Conservation (phyloP, 208 protist species). For the Strigomonas galati region DNA sequence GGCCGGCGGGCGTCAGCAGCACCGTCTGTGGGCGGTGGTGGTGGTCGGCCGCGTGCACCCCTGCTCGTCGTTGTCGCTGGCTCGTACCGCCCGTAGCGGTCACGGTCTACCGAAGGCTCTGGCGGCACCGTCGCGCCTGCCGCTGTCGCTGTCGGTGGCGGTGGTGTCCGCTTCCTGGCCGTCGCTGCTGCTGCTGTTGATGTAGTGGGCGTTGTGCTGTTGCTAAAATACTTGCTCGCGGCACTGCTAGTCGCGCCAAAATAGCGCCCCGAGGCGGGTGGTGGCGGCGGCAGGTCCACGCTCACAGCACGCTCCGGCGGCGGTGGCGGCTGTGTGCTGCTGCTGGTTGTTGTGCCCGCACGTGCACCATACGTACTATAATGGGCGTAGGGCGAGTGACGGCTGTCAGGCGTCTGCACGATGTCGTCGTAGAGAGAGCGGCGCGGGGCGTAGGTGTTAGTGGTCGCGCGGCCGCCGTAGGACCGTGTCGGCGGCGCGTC, state of each 20-base stretch:
- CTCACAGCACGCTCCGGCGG: background rate
- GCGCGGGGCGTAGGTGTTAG: background rate
- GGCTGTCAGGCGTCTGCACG: slow-evolving; percentile 8
- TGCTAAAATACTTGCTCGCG: background rate
- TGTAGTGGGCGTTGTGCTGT: background rate
- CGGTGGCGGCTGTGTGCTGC: background rate
- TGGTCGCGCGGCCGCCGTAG: background rate
- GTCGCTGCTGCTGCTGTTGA: background rate
- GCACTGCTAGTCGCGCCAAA: background rate
- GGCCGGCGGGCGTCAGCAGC: background rate
- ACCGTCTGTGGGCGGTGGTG: background rate
- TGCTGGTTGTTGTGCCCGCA: background rate
- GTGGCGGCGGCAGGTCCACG: background rate
- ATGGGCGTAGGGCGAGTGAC: background rate
- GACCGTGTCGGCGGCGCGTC: slow-evolving; percentile 3
- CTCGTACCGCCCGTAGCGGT: background rate
- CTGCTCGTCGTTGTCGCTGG: background rate
- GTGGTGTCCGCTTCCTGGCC: background rate
- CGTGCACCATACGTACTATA: background rate
- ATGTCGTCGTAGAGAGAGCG: background rate
- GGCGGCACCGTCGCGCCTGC: background rate
- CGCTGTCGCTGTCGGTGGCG: background rate
- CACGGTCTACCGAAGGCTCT: background rate
- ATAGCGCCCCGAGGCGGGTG: background rate
- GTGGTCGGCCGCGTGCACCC: background rate